Evolutionary conservation across 164 flowering plant species (phyloP).

Genomic region (Vitis labrusca): DNA sequence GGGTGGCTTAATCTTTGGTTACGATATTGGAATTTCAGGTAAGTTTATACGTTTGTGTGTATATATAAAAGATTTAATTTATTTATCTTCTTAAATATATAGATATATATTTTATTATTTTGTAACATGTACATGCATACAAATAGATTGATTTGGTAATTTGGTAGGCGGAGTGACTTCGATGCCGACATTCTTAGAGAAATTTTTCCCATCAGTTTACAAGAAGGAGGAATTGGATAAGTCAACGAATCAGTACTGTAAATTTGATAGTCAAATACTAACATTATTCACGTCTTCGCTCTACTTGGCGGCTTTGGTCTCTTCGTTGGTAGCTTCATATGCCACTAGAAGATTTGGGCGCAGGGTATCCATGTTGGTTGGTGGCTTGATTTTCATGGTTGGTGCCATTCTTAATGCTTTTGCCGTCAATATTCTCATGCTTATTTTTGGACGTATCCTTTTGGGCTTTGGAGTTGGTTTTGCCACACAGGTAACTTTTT

Average conservation of each 20-base stretch:
- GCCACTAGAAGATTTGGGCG: slow-evolving; percentile 13
- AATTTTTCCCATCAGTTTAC: slow-evolving; percentile 18
- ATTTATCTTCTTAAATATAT: too few species aligned
- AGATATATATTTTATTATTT: too few species aligned
- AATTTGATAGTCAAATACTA: slow-evolving; percentile 16
- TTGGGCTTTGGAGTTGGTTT: slow-evolving; percentile 23
- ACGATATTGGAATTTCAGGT: slow-evolving; percentile 1
- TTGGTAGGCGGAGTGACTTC: slow-evolving; percentile 20
- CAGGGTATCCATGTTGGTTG: slow-evolving; percentile 11
- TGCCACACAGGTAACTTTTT: slow-evolving; percentile 13
- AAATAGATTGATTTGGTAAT: not conserved
- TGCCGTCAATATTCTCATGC: slow-evolving; percentile 13
- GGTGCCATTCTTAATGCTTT: slow-evolving; percentile 19
- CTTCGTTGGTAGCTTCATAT: slow-evolving; percentile 16
- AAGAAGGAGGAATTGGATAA: slow-evolving; percentile 1
- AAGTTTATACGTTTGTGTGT: not conserved
- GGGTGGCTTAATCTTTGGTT: slow-evolving; percentile 1
- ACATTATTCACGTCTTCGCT: slow-evolving; percentile 23
- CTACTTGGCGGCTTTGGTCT: slow-evolving; percentile 15
- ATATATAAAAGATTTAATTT: too few species aligned
- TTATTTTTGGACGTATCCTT: slow-evolving; percentile 17
- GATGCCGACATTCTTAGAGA: slow-evolving; percentile 17
- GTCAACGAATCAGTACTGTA: slow-evolving; percentile 20
- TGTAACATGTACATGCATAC: too few species aligned
- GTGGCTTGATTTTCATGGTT: slow-evolving; percentile 8